Evolutionary conservation across 148 eudicot genomes (phyloP), one percentile per base, ranked within the genome.

Genomic region (Vaccinium myrtillus): DNA sequence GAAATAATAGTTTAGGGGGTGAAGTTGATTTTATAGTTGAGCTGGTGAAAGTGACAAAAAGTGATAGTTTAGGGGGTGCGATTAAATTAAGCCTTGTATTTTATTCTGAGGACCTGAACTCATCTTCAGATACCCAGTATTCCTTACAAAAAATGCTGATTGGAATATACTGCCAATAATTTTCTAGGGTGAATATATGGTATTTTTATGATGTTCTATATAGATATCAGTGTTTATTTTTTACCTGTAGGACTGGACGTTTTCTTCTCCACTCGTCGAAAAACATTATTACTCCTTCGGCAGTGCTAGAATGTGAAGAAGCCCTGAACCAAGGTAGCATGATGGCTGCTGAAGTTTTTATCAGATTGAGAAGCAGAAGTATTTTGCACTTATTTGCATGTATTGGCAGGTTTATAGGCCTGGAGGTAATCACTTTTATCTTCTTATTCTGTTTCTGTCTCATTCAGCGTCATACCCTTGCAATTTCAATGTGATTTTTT

Each of bases 371-470:
- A 87, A 93, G 90, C 88, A 95, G 87, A 88, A 91, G 95, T 80
- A 89, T 95, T 84, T 87, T 97, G 87, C 98, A 95, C 86, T 88
- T 95, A 83, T 95, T 94, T 91, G 95, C 98, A 83, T 91, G 94
- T 49, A 92, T 97, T 87, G 98, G 98, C 82, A 95, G 91, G 86
- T 95, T 92, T 85, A 89, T 97, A 84, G 98, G 98, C 54, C 94
- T 97, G 77, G 88, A 95, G 99, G 99, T 97, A 92, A 79, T 76
- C 56, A 56, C 39, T 36, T 43, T n/a, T 5, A 39, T 43, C 11
- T 71, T 10, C 76, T 59, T 73, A 8, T 58, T 75, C 46, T 77
- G 32, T 71, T 16, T 55, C 21, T 2, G 30, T 67, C 73, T 55
- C 58, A 12, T 14, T 15, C 58, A 11, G 55, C 11, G 14, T 53